These are phyloP conservation scores for Thyridium curvatum DNA, from an alignment of 2,329 filamentous ascomycete species.

Conservation along the genomic window DNA sequence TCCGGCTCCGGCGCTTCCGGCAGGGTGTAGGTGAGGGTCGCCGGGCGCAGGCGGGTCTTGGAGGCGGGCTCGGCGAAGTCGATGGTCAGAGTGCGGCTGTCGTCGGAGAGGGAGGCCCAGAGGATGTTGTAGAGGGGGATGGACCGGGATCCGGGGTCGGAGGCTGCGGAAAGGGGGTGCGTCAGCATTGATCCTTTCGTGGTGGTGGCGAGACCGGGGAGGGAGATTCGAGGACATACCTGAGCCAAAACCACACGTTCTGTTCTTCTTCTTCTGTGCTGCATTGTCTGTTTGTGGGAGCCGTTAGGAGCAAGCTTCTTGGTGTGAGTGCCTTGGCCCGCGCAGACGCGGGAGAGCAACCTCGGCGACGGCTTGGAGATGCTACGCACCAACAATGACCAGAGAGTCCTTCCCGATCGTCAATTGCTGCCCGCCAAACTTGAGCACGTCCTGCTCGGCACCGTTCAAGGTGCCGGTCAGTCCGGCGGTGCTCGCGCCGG, in stretches of 20 bases:
- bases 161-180: background rate
- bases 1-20: no score
- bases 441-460: no score
- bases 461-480: no score
- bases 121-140: constrained; percentile 81
- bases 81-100: constrained; percentile 57
- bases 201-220: background rate
- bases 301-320: background rate
- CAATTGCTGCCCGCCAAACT: no score
- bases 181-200: background rate
- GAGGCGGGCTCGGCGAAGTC: constrained; percentile 61
- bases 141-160: constrained; percentile 1
- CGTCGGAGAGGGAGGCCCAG: constrained; percentile 57
- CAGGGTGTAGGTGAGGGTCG: constrained; percentile 49
- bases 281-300: constrained; percentile 9
- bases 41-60: constrained; percentile 53
- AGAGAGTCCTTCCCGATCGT: no score
- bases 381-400: no score
- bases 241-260: constrained; percentile 6
- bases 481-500: no score
- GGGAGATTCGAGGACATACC: background rate
- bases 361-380: no score
- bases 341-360: no score
- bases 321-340: no score
- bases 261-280: constrained; percentile 11